Conservation (phyloP, 192 early-diverging fungal genomes). For the Lobosporangium transversale region DNA sequence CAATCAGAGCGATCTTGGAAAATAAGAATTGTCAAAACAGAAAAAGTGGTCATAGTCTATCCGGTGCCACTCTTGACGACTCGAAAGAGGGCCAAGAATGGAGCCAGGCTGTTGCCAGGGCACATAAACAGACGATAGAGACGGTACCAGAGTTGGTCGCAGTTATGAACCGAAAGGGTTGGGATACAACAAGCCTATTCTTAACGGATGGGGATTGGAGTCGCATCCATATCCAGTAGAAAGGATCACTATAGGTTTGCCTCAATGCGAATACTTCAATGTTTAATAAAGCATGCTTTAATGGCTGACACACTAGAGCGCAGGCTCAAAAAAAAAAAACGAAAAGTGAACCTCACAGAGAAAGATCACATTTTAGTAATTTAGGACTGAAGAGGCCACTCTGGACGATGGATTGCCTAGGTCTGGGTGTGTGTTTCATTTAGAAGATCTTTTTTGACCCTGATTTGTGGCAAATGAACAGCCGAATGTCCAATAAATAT, state of each 20-base stretch:
- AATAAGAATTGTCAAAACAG: neutral
- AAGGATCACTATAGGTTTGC: no score
- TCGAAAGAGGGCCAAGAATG: conserved; percentile 7
- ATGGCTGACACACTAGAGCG: no score
- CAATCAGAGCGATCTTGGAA: conserved; percentile 51
- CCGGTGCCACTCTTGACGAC: neutral
- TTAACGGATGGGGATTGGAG: conserved; percentile 46
- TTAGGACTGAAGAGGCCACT: no score
- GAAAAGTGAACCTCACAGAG: no score
- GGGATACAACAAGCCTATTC: conserved; percentile 63
- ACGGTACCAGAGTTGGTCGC: conserved; percentile 51
- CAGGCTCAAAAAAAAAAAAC: neutral
- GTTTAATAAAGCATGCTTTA: no score
- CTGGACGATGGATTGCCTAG: no score
- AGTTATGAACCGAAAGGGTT: conserved; percentile 54
- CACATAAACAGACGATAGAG: conserved; percentile 46
- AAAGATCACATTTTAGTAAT: no score
- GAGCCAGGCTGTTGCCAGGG: conserved; percentile 36
- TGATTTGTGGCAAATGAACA: no score
- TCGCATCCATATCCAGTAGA: conserved; percentile 34
- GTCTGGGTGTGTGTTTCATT: no score
- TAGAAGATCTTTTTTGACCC: no score
- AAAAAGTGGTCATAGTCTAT: neutral
- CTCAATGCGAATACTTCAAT: no score
- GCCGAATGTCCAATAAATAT: no score